Evolutionary conservation across 805 yeast species (phyloP).

Genomic region (Maudiozyma barnettii): DNA sequence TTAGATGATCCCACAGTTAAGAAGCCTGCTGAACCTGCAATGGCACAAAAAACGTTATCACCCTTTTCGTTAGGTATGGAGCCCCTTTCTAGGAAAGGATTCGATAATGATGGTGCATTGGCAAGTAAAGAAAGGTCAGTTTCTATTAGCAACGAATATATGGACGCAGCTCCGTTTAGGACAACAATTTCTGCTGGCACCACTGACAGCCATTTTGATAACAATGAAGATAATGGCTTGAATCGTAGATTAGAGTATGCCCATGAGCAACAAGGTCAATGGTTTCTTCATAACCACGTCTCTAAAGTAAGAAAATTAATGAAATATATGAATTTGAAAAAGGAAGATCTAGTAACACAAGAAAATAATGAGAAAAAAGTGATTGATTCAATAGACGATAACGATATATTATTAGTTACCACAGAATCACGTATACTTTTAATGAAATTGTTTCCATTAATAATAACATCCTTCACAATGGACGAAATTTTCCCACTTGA

Average conservation of each 20-base stretch:
- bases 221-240: neutral
- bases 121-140: no score
- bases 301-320: slow-evolving; percentile 13
- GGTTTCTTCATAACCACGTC: slow-evolving; percentile 15
- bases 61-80: no score
- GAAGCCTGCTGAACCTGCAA: no score
- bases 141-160: neutral
- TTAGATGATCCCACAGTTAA: no score
- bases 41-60: no score
- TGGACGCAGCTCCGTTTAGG: neutral
- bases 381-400: slow-evolving; percentile 3
- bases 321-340: neutral
- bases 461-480: slow-evolving; percentile 16
- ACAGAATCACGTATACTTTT: slow-evolving; percentile 8
- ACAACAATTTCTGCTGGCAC: neutral
- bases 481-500: slow-evolving; percentile 17
- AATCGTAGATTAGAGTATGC: neutral
- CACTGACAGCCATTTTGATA: neutral
- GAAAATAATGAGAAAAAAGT: no score
- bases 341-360: slow-evolving; percentile 1
- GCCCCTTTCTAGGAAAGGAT: no score
- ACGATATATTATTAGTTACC: slow-evolving; percentile 15
- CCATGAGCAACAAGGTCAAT: slow-evolving; percentile 5
- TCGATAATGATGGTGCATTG: no score
- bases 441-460: slow-evolving; percentile 16